Evolutionary conservation across 768 basidiomycete species (phyloP), one percentile per base, ranked within the genome.

Genomic region (Tricholoma sp.): DNA sequence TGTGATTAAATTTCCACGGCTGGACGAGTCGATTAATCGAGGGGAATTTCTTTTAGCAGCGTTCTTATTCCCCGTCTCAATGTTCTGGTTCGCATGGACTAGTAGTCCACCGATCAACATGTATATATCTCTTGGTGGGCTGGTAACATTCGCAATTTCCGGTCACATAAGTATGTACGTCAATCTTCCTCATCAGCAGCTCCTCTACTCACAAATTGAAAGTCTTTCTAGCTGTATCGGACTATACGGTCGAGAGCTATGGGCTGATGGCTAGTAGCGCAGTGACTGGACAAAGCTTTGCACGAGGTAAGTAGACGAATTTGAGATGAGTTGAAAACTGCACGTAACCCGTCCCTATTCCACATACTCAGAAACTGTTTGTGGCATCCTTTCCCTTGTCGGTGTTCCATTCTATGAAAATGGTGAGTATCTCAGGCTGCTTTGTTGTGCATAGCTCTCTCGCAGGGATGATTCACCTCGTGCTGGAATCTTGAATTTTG

Each of bases 71-170:
- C 64, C 64, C 0, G 52, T 65, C 31, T 65, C 64, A 28, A 58
- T 65, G 64, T 65, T 59, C 45, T 65, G 64, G 64, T 63, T 65
- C 50, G 64, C 64, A 20, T 65, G 64, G 64, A 63, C 64, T 20
- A 44, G 58, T 24, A 36, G 41, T 34, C 61, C 64, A 12, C 56
- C 61, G 13, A 53, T 60, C 49, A 65, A 39, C 34, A 61, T 65
- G 18, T 65, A 65, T 53, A 55, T 34, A 2, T 65, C 64, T 9
- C 60, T 65, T 29, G 59, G 56, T 10, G 64, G 61, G 36, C 55
- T 65, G 24, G 55, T 61, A 11, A 53, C 34, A 6, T 65, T 65
- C 34, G 61, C 59, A 11, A 63, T 63, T 20, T 63, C 64, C 20
- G 58, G 64, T 10, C 64, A 65, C 34, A 65, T 65, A 34, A 58